These are phyloP conservation scores for Pythium dissimile DNA, from an alignment of 352 stramenopile species.

Conservation along the genomic window DNA sequence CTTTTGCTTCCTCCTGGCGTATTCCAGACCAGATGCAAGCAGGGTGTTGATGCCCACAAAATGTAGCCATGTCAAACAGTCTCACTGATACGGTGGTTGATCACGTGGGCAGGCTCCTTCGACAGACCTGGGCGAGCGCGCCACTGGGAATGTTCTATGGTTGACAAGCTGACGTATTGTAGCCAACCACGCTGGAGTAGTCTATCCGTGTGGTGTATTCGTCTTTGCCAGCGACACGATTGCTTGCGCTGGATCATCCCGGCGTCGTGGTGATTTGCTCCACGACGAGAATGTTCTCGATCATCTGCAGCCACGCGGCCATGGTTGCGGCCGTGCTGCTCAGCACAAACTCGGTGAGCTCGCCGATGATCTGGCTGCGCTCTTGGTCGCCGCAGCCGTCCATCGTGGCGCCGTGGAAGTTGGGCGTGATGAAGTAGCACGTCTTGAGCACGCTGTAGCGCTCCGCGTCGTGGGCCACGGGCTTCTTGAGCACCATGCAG, in stretches of 20 bases:
- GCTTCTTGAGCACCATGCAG: constrained; percentile 45
- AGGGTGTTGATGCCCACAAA: background rate
- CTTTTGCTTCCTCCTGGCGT: background rate
- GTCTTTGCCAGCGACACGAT: no score
- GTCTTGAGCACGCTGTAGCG: constrained; percentile 37
- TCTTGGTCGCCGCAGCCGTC: background rate
- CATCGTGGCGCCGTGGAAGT: constrained; percentile 16
- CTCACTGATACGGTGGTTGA: no score
- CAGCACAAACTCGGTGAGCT: constrained; percentile 15
- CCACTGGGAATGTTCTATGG: no score
- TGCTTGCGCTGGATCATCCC: no score
- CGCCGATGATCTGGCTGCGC: constrained; percentile 13
- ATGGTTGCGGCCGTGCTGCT: constrained; percentile 12
- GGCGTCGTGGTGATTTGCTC: background rate
- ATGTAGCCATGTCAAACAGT: constrained; percentile 6
- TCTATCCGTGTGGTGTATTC: no score
- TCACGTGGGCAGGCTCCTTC: no score
- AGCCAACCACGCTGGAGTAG: no score
- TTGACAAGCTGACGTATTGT: no score
- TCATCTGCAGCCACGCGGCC: constrained; percentile 16
- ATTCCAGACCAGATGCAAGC: background rate
- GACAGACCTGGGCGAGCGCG: no score
- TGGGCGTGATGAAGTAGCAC: constrained; percentile 49
- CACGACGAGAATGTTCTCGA: constrained; percentile 19
- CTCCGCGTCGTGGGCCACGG: constrained; percentile 20